Evolutionary conservation across 1,284 basidiomycete genomes (phyloP), one percentile per base, ranked within the genome.

Genomic region (Coniophora puteana): DNA sequence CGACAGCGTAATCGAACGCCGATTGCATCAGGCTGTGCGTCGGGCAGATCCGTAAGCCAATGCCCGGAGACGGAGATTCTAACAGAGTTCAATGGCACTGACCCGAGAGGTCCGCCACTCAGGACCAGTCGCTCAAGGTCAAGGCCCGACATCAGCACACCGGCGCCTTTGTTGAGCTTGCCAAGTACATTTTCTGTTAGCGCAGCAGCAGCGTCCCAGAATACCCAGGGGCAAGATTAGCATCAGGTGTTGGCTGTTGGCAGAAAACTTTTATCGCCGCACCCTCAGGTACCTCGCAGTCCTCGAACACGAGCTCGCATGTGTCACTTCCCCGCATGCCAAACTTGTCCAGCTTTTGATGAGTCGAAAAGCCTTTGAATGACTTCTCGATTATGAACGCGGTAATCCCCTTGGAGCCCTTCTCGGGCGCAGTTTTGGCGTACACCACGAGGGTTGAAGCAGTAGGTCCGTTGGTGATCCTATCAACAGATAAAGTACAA

Each of bases 321-420:
- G 93, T 97, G 57, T 96, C 93, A 43, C 87, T 91, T 29, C 94
- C 94, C 47, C 94, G 73, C 93, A 97, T 97, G 1, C 93, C 93
- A 54, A 97, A 83, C 63, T 97, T 97, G 67, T 97, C 93, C 16
- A 97, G 71, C 54, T 93, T 93, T 50, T 87, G 89, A 51, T 88
- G 83, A 2, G 89, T 89, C 12, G 89, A 89, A 66, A 97, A 97
- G 5, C 94, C 94, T 25, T 76, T 63, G 61, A 81, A 89, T 2
- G 66, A 80, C 29, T 78, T 83, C 65, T 96, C 92, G 44, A 97
- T 72, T 49, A 97, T 82, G 66, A 97, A 97, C 1, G 93, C 82
- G 0, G 93, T 96, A 51, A 97, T 93, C 13, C 93, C 92, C 61
- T 90, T 94, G 18, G 87, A 86, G 8, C 80, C 83, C 54, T 75